phyloP scores from a whole-genome alignment of 2,329 filamentous ascomycete species.

The Fusarium devonianum region DNA sequence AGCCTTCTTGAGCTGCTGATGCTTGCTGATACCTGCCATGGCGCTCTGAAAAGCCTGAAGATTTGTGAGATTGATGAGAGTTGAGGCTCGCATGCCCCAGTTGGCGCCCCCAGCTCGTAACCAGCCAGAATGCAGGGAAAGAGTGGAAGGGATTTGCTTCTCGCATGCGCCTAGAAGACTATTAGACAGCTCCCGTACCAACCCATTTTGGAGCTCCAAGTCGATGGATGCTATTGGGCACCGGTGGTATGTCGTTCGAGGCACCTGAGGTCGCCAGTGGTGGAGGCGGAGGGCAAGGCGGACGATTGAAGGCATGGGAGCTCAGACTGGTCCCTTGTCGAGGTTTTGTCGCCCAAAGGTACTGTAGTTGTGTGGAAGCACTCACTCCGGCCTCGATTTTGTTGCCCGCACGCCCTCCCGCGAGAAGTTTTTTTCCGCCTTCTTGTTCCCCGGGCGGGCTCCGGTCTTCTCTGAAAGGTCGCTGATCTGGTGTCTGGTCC shows the following conservation, averaged over 20 bases:
- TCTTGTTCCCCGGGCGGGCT: slow-evolving; percentile 13
- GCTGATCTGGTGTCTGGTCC: slow-evolving; percentile 6
- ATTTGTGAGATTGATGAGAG: slow-evolving; percentile 31
- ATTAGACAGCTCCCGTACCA: slow-evolving; percentile 37
- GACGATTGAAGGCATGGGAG: slow-evolving; percentile 25
- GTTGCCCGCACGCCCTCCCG: slow-evolving; percentile 39
- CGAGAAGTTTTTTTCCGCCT: slow-evolving; percentile 22
- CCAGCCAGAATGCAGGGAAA: slow-evolving; percentile 26
- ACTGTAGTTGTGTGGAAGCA: slow-evolving; percentile 34
- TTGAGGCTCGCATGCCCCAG: slow-evolving; percentile 32
- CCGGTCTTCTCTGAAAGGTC: not conserved
- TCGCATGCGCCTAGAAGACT: slow-evolving; percentile 35
- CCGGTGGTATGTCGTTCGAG: slow-evolving; percentile 40
- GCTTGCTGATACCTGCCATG: slow-evolving; percentile 23
- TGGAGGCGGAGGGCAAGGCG: slow-evolving; percentile 27
- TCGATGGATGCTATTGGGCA: slow-evolving; percentile 36
- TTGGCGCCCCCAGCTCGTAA: slow-evolving; percentile 10
- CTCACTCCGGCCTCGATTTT: slow-evolving; percentile 32
- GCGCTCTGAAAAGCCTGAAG: slow-evolving; percentile 20
- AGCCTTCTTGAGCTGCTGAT: slow-evolving; percentile 35
- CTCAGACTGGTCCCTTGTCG: slow-evolving; percentile 33
- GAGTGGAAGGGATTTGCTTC: slow-evolving; percentile 33
- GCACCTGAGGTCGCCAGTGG: slow-evolving; percentile 38
- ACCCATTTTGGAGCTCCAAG: slow-evolving; percentile 37
- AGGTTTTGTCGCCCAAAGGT: slow-evolving; percentile 25